Conservation (phyloP, 129 eudicot genomes). For the Logfia minima region DNA sequence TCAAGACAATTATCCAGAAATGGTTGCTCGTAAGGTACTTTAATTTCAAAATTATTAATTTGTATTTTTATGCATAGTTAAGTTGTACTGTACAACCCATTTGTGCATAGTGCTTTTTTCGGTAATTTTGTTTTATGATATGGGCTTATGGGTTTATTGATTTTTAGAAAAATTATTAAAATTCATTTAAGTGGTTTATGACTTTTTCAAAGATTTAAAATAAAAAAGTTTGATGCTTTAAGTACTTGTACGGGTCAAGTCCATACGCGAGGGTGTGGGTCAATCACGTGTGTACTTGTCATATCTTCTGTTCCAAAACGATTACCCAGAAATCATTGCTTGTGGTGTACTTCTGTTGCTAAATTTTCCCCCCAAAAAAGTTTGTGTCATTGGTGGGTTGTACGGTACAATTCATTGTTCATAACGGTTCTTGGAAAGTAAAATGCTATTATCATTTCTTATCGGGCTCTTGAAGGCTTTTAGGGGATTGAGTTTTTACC, state of each 20-base stretch:
- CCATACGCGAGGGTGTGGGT: too few species aligned
- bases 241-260: neutral
- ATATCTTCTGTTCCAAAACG: too few species aligned
- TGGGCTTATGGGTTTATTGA: too few species aligned
- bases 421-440: neutral
- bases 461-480: too few species aligned
- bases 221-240: neutral
- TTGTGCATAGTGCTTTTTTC: too few species aligned
- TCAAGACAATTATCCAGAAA: conserved; percentile 97
- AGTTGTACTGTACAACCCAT: neutral
- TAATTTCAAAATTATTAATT: neutral
- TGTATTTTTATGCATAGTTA: neutral
- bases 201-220: neutral
- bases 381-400: conserved; percentile 11
- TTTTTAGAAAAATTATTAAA: too few species aligned
- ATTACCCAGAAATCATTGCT: neutral
- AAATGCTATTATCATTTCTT: neutral
- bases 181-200: too few species aligned
- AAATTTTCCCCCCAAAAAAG: neutral
- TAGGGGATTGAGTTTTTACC: too few species aligned
- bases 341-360: neutral
- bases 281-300: too few species aligned
- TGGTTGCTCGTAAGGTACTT: conserved; percentile 92
- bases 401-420: conserved; percentile 14
- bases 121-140: too few species aligned